These are phyloP conservation scores for Dianthus caryophyllus DNA, from an alignment of 148 eudicot species.

Conservation along the genomic window DNA sequence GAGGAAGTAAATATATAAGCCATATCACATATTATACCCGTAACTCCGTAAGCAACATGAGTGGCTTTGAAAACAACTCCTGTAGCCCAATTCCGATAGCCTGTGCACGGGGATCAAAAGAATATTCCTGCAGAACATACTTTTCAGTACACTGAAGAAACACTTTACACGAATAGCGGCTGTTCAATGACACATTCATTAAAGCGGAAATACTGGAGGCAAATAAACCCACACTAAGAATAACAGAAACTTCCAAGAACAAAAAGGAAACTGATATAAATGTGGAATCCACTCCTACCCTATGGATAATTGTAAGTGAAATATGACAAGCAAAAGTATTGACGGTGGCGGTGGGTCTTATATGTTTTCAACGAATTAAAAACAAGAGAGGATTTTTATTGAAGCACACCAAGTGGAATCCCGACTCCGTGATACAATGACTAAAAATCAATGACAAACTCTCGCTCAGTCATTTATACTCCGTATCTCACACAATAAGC, in stretches of 20 bases:
- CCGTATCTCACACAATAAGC: not conserved
- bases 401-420: not conserved
- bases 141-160: constrained; percentile 20
- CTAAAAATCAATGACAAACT: not conserved
- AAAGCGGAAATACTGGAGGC: not conserved
- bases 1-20: not conserved
- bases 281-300: not conserved
- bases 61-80: constrained; percentile 87
- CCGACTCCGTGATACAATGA: not conserved
- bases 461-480: not conserved
- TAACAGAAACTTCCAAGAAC: not conserved
- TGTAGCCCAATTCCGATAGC: constrained; percentile 82
- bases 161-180: constrained; percentile 1
- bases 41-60: constrained; percentile 98
- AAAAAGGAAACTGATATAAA: not conserved
- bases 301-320: not conserved
- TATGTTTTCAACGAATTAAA: not conserved
- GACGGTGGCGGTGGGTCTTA: not conserved
- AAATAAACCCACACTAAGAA: not conserved
- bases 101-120: constrained; percentile 88
- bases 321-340: not conserved
- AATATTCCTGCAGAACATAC: constrained; percentile 66
- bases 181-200: not conserved
- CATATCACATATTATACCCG: constrained; percentile 45
- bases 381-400: not conserved